phyloP scores from a whole-genome alignment of 2,329 filamentous ascomycete genomes.

The Neophaeococcomyces aloes region DNA sequence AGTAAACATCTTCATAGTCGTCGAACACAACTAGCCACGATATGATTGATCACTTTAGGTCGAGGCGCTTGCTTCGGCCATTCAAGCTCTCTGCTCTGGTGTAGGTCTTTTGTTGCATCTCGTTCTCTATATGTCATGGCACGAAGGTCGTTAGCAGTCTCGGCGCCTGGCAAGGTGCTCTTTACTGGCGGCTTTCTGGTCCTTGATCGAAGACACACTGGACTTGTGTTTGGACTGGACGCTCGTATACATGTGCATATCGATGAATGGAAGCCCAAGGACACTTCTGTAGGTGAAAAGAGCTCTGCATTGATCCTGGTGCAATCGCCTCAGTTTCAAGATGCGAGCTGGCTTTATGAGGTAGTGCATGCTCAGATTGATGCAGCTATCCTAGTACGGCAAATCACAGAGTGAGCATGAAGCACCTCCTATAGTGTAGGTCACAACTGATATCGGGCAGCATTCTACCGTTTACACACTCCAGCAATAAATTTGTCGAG shows the following conservation, averaged over 20 bases:
- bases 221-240: constrained; percentile 55
- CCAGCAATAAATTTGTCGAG: constrained; percentile 77
- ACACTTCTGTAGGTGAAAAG: constrained; percentile 1
- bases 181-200: constrained; percentile 92
- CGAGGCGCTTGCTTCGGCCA: too few relatives aligned
- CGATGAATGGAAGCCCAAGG: constrained; percentile 30
- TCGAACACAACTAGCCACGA: neutral
- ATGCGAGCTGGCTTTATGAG: constrained; percentile 79
- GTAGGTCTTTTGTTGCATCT: too few relatives aligned
- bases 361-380: constrained; percentile 33
- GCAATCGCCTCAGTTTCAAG: constrained; percentile 78
- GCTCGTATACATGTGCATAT: constrained; percentile 53
- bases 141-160: constrained; percentile 48
- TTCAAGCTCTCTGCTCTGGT: too few relatives aligned
- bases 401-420: constrained; percentile 55
- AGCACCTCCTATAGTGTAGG: constrained; percentile 8
- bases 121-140: neutral
- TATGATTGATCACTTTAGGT: neutral
- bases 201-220: constrained; percentile 76
- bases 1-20: neutral
- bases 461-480: constrained; percentile 9
- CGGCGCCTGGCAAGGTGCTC: constrained; percentile 91
- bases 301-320: constrained; percentile 53
- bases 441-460: neutral
- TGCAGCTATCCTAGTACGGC: neutral